phyloP scores from a whole-genome alignment of 2,329 filamentous ascomycete species.

The Cladosporium austrohemisphaericum region DNA sequence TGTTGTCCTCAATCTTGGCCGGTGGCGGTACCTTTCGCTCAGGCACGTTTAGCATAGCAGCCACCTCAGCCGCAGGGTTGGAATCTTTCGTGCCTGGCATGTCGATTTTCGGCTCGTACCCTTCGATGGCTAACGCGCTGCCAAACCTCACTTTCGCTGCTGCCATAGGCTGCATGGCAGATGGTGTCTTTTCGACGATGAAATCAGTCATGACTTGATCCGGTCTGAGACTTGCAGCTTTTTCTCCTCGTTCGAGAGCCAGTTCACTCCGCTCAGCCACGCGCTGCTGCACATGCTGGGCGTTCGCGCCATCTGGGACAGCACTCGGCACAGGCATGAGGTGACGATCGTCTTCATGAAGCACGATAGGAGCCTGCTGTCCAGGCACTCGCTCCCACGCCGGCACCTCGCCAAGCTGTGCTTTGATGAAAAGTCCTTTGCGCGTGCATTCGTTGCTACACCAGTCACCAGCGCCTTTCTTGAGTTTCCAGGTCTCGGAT shows the following conservation, averaged over 20 bases:
- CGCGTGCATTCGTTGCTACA: constrained; percentile 76
- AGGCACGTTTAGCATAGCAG: constrained; percentile 3
- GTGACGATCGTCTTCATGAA: constrained; percentile 34
- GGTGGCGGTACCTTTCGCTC: background rate
- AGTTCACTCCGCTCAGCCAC: constrained; percentile 34
- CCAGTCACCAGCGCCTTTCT: constrained; percentile 76
- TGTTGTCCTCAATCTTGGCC: background rate
- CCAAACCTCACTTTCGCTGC: constrained; percentile 6
- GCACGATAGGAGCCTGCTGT: constrained; percentile 35
- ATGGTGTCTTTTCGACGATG: constrained; percentile 31
- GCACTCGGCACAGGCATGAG: background rate
- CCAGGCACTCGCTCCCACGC: constrained; percentile 72
- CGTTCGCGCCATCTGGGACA: background rate
- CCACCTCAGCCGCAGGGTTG: background rate
- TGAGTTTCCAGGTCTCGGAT: constrained; percentile 61
- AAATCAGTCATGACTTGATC: constrained; percentile 31
- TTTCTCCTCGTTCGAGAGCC: constrained; percentile 44
- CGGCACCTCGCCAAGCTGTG: constrained; percentile 80
- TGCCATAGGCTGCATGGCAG: background rate
- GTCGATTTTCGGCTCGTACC: constrained; percentile 8
- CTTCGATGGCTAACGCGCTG: constrained; percentile 10
- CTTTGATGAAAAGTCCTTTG: constrained; percentile 77
- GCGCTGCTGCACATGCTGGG: background rate
- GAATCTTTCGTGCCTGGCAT: background rate
- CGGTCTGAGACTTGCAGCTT: constrained; percentile 26